Evolutionary conservation across 306 rosid genomes (phyloP), one percentile per base, ranked within the genome.

Genomic region (Medicago truncatula): DNA sequence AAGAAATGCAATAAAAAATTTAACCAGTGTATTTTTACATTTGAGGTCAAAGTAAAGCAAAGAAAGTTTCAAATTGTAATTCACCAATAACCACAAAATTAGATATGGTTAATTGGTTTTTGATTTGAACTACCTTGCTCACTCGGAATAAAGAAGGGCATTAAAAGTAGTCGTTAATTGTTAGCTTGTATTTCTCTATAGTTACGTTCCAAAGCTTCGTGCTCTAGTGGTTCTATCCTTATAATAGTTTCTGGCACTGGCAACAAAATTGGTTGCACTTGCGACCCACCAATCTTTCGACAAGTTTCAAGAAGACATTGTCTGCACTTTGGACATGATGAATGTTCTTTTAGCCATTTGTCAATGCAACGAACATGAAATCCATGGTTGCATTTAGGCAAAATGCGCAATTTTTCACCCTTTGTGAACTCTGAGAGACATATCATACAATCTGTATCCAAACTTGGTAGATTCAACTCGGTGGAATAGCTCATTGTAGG

Each of bases 241-340:
- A 85, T 74, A 16, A 80, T 61, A 16, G 70, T 83, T 67, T 90
- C 87, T 10, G 74, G 88, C 58, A 78, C 83, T 1, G 80, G 76
- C 18, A 59, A 16, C 23, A 23, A 28, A 15, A 83, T 25, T 4
- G 74, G 75, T 50, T 43, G 86, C 9, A 58, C 64, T 16, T 73
- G 79, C 50, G 87, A 74, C 1, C 86, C 95, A 11, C 87, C 88
- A 52, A 92, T 87, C 78, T 92, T 92, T 17, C 82, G 85, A 56
- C 91, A 88, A 1, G 92, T 91, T 50, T 86, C 88, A 6, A 94
- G 80, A 16, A 92, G 87, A 70, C 91, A 87, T 50, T 90, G 95
- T 36, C 98, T 80, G 41, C 98, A 94, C 69, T 86, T 94, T 12
- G 98, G 98, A 79, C 98, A 94, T 1, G 98, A 94, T 0, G 97